These are phyloP conservation scores for Dipteronia dyeriana DNA, from an alignment of 345 rosid species.

Conservation along the genomic window DNA sequence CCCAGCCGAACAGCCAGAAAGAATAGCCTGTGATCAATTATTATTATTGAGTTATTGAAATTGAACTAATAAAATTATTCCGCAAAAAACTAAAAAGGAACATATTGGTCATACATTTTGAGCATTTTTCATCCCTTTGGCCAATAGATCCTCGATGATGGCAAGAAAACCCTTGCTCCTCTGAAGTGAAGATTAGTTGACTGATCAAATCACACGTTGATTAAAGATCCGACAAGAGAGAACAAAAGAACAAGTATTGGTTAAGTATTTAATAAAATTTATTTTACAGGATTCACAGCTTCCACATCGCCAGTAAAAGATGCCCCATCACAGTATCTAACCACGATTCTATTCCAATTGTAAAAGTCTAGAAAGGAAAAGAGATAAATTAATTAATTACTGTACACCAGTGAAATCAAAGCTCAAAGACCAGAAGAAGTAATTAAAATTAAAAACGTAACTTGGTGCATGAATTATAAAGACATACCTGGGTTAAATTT, in stretches of 20 bases:
- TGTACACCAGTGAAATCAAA: neutral
- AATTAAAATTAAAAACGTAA: neutral
- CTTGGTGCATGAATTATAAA: neutral
- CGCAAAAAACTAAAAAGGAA: neutral
- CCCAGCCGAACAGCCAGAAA: slow-evolving; percentile 97
- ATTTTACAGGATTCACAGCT: slow-evolving; percentile 70
- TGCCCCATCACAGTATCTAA: slow-evolving; percentile 92
- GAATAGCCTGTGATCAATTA: slow-evolving; percentile 58
- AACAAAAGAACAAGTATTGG: neutral
- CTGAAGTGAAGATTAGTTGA: slow-evolving; percentile 89
- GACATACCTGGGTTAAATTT: slow-evolving; percentile 71
- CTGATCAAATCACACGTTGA: slow-evolving; percentile 57
- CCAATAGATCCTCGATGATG: slow-evolving; percentile 70
- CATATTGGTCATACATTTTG: slow-evolving; percentile 50
- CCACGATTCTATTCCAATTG: slow-evolving; percentile 87
- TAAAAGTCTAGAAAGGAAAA: slow-evolving; percentile 55
- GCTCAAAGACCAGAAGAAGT: neutral
- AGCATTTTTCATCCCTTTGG: slow-evolving; percentile 88
- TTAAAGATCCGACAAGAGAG: slow-evolving; percentile 27
- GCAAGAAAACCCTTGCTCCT: slow-evolving; percentile 86
- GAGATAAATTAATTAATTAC: slow-evolving; percentile 2
- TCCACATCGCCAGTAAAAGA: slow-evolving; percentile 93
- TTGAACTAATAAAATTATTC: neutral
- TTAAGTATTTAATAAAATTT: neutral
- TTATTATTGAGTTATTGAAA: slow-evolving; percentile 6